phyloP scores from a whole-genome alignment of 192 early-diverging fungal species.

The Spizellomyces punctatus region DNA sequence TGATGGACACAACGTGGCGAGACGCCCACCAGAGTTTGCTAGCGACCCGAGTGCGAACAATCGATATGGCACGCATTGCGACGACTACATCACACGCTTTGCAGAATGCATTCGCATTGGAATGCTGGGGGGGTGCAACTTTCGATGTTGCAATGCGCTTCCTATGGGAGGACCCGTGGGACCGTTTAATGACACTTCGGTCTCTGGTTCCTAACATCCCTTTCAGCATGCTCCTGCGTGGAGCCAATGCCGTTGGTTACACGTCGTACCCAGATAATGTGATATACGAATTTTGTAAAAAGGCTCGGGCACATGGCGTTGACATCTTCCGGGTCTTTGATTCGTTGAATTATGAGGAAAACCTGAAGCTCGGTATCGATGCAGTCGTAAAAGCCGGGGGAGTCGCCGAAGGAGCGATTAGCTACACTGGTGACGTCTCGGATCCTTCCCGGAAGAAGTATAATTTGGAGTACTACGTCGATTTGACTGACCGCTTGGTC shows the following conservation, averaged over 20 bases:
- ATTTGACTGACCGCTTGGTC: conserved; percentile 87
- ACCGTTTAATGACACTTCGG: conserved; percentile 82
- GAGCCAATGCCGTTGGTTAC: conserved; percentile 97
- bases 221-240: conserved; percentile 98
- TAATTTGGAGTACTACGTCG: conserved; percentile 89
- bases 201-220: conserved; percentile 92
- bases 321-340: conserved; percentile 99
- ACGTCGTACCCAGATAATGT: conserved; percentile 97
- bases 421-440: conserved; percentile 77
- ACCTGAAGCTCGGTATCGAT: conserved; percentile 91
- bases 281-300: conserved; percentile 93
- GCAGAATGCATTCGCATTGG: conserved; percentile 85
- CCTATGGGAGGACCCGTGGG: conserved; percentile 97
- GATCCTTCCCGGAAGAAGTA: conserved; percentile 82
- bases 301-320: conserved; percentile 81
- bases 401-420: conserved; percentile 68
- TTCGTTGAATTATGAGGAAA: conserved; percentile 95
- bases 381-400: conserved; percentile 93
- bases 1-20: conserved; percentile 97
- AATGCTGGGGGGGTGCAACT: conserved; percentile 98
- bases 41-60: conserved; percentile 93
- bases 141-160: conserved; percentile 98
- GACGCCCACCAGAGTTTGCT: conserved; percentile 95
- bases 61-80: conserved; percentile 91
- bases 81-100: conserved; percentile 86